Conservation (phyloP, 805 yeast species). For the Candida fluviatilis region DNA sequence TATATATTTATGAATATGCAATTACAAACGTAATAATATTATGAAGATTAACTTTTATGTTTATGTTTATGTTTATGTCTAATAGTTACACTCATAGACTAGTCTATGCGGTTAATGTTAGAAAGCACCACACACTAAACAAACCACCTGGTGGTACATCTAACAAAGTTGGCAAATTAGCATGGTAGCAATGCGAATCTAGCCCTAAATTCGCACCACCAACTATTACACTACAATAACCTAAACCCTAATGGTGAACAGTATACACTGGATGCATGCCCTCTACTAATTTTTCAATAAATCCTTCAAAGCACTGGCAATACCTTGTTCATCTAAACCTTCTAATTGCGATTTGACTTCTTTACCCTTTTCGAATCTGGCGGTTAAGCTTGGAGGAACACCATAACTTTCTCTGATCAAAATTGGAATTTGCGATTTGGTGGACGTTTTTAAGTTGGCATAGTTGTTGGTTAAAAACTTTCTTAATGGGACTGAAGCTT, state of each 20-base stretch:
- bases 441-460: constrained; percentile 52
- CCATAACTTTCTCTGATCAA: constrained; percentile 75
- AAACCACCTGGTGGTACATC: too few relatives aligned
- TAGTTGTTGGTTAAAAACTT: constrained; percentile 60
- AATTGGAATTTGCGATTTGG: constrained; percentile 65
- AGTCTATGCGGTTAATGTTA: too few relatives aligned
- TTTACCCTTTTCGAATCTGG: constrained; percentile 60
- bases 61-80: too few relatives aligned
- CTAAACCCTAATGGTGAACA: too few relatives aligned
- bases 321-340: constrained; percentile 44
- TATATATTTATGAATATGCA: background rate
- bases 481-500: constrained; percentile 63
- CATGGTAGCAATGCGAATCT: too few relatives aligned
- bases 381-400: constrained; percentile 67
- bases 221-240: too few relatives aligned
- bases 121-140: too few relatives aligned
- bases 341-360: constrained; percentile 48
- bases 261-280: too few relatives aligned
- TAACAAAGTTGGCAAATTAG: too few relatives aligned
- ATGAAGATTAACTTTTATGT: background rate
- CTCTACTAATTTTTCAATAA: constrained; percentile 38
- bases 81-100: background rate
- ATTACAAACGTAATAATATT: background rate
- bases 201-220: too few relatives aligned
- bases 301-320: constrained; percentile 34